phyloP scores from a whole-genome alignment of 202 grass and related monocot species.

The Zoysia matrella region DNA sequence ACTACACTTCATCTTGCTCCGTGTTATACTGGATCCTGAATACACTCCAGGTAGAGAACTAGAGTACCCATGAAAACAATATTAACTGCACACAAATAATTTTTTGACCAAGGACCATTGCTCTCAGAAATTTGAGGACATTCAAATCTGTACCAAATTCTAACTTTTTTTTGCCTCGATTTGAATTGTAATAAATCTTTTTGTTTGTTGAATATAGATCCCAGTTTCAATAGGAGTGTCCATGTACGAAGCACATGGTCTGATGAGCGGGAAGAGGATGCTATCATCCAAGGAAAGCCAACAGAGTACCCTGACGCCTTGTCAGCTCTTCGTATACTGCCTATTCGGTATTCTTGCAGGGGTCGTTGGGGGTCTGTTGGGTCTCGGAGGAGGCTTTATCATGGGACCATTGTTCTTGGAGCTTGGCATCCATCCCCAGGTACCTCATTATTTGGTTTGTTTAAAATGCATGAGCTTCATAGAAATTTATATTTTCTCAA shows the following conservation, averaged over 20 bases:
- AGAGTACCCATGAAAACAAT: constrained; percentile 6
- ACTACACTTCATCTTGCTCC: too few relatives aligned
- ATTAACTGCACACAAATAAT: background rate
- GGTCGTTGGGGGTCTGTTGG: constrained; percentile 78
- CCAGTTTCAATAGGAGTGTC: constrained; percentile 77
- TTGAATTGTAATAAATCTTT: background rate
- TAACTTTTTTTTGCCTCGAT: too few relatives aligned
- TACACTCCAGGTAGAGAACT: too few relatives aligned
- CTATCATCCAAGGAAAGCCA: constrained; percentile 68
- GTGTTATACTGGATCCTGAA: too few relatives aligned
- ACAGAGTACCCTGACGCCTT: constrained; percentile 57
- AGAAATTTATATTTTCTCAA: too few relatives aligned
- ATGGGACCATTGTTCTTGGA: constrained; percentile 91
- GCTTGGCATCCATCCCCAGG: constrained; percentile 91
- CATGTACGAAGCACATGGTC: constrained; percentile 73
- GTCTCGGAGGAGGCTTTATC: constrained; percentile 91
- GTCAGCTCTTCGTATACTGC: constrained; percentile 70
- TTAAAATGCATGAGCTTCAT: too few relatives aligned
- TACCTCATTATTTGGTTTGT: background rate
- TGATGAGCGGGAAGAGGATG: constrained; percentile 78
- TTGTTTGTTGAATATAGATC: constrained; percentile 54
- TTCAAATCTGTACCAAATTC: too few relatives aligned
- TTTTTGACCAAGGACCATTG: too few relatives aligned
- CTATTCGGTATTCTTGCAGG: constrained; percentile 63
- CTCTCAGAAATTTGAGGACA: too few relatives aligned